Base-by-base conservation (phyloP, 75 land plant species). In the Cryptomeria japonica region DNA sequence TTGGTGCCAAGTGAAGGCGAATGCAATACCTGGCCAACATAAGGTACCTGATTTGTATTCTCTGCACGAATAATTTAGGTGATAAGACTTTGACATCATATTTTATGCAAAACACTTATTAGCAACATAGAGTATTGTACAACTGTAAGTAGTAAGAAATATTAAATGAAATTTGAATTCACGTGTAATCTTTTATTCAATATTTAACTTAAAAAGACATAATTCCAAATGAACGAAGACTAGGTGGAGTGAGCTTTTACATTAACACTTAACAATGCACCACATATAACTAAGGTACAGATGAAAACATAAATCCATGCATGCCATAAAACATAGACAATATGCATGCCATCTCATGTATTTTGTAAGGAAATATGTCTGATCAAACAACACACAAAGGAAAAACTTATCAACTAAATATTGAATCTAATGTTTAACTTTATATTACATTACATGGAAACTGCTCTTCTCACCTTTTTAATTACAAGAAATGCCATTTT, bases 1-100 rank as follows among this genome's bases (percentile, higher is more conserved):
- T 44, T 41, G 13, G 39, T 80, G 83, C 83, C 49, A 44, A 80
- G n/a, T 44, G 49, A 80, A 80, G 83, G 49, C 49, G 25, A 41
- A 80, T 44, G n/a, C 83, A 80, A 80, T 39, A 44, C 47, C 44
- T 80, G 83, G 32, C 83, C 83, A 2, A 80, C 47, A 44, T 42
- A 0, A 80, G 83, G 83, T 80, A 28, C 51, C 9, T 42, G 83
- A 25, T 42, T 80, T 80, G 83, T 2, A 18, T 25, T 80, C 31
- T 47, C 80, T 78, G 80, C 44, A 78, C 5, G 41, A 16, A 79
- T 12, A 15, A 7, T 79, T 79, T 15, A 28, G 18, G 10, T 13
- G 2, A 79, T 79, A 22, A 79, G 12, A 41, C 84, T 82, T 41
- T 22, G 9, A 14, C 41, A 79, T 39, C 9, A 22, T 82, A 12